A percentile compares a stretch with the other conserved stretches of the same genome.
phyloP scores from a whole-genome alignment of 257 asterid genomes.

The Voacanga thouarsii region DNA sequence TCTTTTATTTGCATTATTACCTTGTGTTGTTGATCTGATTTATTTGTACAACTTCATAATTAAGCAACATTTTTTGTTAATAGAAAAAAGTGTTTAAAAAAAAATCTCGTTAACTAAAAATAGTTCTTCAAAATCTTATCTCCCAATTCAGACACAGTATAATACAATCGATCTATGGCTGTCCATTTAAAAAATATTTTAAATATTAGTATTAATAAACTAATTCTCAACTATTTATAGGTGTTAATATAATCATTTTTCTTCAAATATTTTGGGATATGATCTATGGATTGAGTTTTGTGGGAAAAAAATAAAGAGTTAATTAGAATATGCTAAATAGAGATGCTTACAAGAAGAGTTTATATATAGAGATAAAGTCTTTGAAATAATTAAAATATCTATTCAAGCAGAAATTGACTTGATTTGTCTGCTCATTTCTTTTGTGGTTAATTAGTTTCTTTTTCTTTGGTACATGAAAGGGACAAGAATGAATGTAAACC shows the following conservation, averaged over 20 bases:
- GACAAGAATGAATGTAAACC: too few relatives aligned
- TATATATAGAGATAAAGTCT: neutral
- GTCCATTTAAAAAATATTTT: neutral
- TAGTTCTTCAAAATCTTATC: too few relatives aligned
- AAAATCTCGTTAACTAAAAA: too few relatives aligned
- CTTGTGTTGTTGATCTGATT: too few relatives aligned
- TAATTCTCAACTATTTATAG: neutral
- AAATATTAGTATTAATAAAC: neutral
- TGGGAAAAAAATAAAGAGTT: neutral
- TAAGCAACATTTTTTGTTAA: too few relatives aligned
- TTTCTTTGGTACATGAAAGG: too few relatives aligned
- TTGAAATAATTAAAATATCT: neutral
- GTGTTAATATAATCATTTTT: neutral
- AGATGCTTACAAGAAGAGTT: slow-evolving; percentile 3
- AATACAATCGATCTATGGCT: neutral
- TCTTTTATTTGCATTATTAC: too few relatives aligned
- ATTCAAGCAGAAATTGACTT: neutral
- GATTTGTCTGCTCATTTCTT: neutral
- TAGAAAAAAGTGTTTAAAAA: too few relatives aligned
- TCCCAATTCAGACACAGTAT: too few relatives aligned
- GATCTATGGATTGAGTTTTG: neutral
- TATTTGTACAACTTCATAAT: too few relatives aligned
- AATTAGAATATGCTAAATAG: neutral
- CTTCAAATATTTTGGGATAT: neutral
- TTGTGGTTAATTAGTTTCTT: neutral